Evolutionary conservation across 352 stramenopile genomes (phyloP), one percentile per base, ranked within the genome.

Genomic region (Phytopythium oedochilum): DNA sequence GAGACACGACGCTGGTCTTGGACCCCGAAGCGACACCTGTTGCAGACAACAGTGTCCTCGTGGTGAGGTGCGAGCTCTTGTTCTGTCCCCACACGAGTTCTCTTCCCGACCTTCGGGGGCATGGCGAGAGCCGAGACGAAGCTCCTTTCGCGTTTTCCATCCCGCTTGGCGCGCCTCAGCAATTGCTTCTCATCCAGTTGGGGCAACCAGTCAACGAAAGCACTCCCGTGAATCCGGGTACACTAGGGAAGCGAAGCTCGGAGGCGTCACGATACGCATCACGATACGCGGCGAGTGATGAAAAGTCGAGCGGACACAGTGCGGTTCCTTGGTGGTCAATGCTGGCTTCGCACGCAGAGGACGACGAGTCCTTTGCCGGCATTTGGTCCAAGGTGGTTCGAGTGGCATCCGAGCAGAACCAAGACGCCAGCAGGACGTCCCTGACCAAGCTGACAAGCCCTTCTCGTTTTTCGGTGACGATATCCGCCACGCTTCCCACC

Each of bases 291-390:
- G 11, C 22, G 14, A 29, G 10, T 29, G 40, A 46, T 20, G 40
- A 46, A 11, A 51, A 51, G 44, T 51, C 44, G 44, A 51, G 15
- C 26, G 48, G 15, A 11, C 70, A 70, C 44, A 51, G 54, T 55
- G 69, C 66, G 14, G 66, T 66, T 5, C 71, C 71, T 36, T 71
- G 70, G 57, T 84, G 71, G 73, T 57, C 68, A 42, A 60, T 66
- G 31, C 32, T 84, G 14, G 52, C 62, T 29, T 48, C 63, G 17
- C 65, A 84, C 52, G 64, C 65, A 15, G 40, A 61, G 23, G 60
- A 57, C 10, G 64, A 70, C 17, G 52, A 55, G 23, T 45, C 57
- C 20, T 81, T 81, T 38, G 61, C 62, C 25, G n/a, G 23, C 10
- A 53, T 75, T 29, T 75, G 67, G 70, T 48, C 60, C 5, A 75